Evolutionary conservation across 208 protist genomes (phyloP).

Genomic region (Leishmania martiniquensis): DNA sequence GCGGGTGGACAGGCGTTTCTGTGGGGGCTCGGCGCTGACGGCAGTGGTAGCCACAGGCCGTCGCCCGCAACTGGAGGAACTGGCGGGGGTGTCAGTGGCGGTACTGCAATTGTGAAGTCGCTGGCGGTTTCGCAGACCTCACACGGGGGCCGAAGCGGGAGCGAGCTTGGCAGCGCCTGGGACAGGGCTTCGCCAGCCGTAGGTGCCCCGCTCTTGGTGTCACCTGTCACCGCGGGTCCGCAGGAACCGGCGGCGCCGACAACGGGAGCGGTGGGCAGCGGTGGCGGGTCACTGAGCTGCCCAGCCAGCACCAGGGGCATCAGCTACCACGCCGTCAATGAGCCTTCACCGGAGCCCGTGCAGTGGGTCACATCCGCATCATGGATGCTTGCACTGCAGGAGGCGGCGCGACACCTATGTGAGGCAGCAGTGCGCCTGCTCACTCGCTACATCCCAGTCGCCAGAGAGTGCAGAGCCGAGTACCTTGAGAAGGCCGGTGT

Average conservation of each 20-base stretch:
- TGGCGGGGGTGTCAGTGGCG: neutral
- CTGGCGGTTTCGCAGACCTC: neutral
- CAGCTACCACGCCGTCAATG: neutral
- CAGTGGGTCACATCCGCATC: slow-evolving; percentile 19
- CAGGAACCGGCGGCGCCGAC: neutral
- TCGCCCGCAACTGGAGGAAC: neutral
- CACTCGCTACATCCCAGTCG: slow-evolving; percentile 35
- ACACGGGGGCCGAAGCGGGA: neutral
- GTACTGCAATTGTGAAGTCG: neutral
- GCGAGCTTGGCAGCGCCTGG: slow-evolving; percentile 1
- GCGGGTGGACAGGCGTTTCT: slow-evolving; percentile 15
- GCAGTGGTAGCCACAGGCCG: neutral
- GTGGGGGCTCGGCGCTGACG: slow-evolving; percentile 18
- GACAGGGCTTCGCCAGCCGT: neutral
- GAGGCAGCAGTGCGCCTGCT: slow-evolving; percentile 52
- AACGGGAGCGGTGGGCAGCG: neutral
- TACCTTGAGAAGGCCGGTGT: slow-evolving; percentile 50
- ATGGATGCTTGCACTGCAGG: slow-evolving; percentile 40
- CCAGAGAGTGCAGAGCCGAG: slow-evolving; percentile 8
- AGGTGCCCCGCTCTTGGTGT: neutral
- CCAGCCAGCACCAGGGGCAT: slow-evolving; percentile 4
- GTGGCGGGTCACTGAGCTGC: slow-evolving; percentile 1
- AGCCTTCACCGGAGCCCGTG: neutral
- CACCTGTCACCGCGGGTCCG: neutral
- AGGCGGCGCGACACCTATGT: slow-evolving; percentile 55